A percentile compares a stretch with the other conserved stretches of the same genome.
Evolutionary conservation across 805 yeast species (phyloP).

Genomic region (Nakazawaea ernobii): DNA sequence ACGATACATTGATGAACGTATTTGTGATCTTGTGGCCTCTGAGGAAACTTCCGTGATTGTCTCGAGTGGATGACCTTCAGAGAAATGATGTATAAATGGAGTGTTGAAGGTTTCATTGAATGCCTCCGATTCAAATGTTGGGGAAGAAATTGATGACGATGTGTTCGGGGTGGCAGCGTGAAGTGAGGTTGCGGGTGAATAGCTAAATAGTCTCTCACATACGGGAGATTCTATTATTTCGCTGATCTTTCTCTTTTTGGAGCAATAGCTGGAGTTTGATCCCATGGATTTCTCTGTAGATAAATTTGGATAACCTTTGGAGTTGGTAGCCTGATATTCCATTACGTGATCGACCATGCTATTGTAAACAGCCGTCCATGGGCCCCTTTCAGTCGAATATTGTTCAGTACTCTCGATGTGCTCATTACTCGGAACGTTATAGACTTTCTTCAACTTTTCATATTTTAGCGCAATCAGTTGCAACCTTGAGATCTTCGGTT

Average conservation of each 20-base stretch:
- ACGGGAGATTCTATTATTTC: background rate
- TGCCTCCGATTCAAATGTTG: too few species aligned
- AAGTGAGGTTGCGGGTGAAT: background rate
- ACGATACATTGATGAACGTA: too few species aligned
- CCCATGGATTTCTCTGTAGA: background rate
- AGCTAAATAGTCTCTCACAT: background rate
- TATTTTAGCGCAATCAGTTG: background rate
- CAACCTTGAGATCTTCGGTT: background rate
- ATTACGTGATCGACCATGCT: background rate
- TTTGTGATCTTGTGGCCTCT: background rate
- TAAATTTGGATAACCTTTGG: background rate
- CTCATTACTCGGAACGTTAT: background rate
- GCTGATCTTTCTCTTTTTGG: background rate
- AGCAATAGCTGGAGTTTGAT: background rate
- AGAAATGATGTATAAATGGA: background rate
- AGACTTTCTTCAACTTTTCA: background rate
- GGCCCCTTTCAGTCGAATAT: background rate
- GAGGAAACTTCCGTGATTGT: background rate
- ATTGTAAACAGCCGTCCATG: background rate
- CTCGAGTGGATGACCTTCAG: background rate
- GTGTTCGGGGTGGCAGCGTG: background rate
- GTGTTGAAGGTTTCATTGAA: too few species aligned
- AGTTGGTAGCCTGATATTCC: background rate
- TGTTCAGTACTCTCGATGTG: background rate
- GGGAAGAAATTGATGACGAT: background rate